These are phyloP conservation scores for Triticum timopheevii DNA, from an alignment of 176 grass and related monocot genomes.

Conservation along the genomic window DNA sequence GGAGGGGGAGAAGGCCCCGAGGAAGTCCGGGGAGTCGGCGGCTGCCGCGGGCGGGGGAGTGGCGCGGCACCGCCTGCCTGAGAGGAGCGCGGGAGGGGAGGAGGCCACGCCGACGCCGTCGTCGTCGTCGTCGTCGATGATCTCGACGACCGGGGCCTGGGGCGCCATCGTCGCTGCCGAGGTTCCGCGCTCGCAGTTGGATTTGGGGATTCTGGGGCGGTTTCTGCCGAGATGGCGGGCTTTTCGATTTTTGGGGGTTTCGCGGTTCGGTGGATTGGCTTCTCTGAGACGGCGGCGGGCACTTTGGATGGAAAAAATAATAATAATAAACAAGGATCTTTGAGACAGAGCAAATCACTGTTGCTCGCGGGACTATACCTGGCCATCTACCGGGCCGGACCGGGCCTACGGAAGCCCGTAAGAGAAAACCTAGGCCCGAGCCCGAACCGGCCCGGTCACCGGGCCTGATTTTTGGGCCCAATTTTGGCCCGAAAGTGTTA, in stretches of 20 bases:
- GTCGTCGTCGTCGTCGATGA: not conserved
- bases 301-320: not conserved
- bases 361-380: too few relatives aligned
- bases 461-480: too few relatives aligned
- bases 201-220: not conserved
- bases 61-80: not conserved
- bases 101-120: not conserved
- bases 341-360: too few relatives aligned
- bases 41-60: not conserved
- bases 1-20: not conserved
- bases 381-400: too few relatives aligned
- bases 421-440: too few relatives aligned
- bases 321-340: too few relatives aligned
- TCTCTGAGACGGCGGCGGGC: not conserved
- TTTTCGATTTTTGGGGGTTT: slow-evolving; percentile 1
- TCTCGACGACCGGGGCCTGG: not conserved
- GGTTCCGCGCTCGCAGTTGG: not conserved
- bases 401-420: too few relatives aligned
- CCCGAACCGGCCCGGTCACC: too few relatives aligned
- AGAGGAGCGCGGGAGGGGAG: not conserved
- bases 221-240: not conserved
- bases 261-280: not conserved
- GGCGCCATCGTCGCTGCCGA: not conserved
- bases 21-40: not conserved
- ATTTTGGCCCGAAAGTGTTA: too few relatives aligned